Percentiles rank a stretch among this genome's conserved stretches.
Conservation (phyloP, 345 rosid species). For the Brassica juncea region DNA sequence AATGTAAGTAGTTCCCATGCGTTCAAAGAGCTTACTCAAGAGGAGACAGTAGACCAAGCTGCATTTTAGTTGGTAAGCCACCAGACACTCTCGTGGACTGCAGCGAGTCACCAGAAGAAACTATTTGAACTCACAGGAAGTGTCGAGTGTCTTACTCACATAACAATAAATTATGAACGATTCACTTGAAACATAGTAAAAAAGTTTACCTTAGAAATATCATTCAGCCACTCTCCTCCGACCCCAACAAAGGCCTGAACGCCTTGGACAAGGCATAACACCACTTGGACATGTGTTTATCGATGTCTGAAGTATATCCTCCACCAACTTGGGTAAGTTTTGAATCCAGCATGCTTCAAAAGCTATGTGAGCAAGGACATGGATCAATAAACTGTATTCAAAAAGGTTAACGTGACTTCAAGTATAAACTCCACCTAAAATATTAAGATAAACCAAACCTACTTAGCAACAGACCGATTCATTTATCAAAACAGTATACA, state of each 20-base stretch:
- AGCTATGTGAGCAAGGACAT: background rate
- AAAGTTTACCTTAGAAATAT: slow-evolving; percentile 64
- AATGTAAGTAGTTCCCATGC: slow-evolving; percentile 96
- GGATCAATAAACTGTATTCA: background rate
- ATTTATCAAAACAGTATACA: background rate
- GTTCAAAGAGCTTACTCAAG: slow-evolving; percentile 88
- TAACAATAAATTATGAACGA: background rate
- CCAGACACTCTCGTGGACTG: slow-evolving; percentile 64
- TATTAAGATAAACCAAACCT: background rate
- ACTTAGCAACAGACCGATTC: background rate
- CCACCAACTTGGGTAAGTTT: slow-evolving; percentile 74
- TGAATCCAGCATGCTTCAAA: slow-evolving; percentile 58
- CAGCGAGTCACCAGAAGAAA: background rate
- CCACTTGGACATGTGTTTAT: slow-evolving; percentile 90
- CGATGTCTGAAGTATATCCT: slow-evolving; percentile 87
- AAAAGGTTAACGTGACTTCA: background rate
- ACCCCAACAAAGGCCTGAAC: slow-evolving; percentile 88
- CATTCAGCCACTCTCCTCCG: slow-evolving; percentile 85
- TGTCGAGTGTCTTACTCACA: background rate
- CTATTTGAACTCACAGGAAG: background rate
- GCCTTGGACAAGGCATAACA: slow-evolving; percentile 83
- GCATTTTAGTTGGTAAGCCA: slow-evolving; percentile 64
- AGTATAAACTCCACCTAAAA: too few species aligned
- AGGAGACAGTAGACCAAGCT: slow-evolving; percentile 86
- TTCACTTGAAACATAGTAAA: background rate